Base-by-base conservation (phyloP, 2,329 filamentous ascomycete genomes). In the Penicillium fuscoglaucum region DNA sequence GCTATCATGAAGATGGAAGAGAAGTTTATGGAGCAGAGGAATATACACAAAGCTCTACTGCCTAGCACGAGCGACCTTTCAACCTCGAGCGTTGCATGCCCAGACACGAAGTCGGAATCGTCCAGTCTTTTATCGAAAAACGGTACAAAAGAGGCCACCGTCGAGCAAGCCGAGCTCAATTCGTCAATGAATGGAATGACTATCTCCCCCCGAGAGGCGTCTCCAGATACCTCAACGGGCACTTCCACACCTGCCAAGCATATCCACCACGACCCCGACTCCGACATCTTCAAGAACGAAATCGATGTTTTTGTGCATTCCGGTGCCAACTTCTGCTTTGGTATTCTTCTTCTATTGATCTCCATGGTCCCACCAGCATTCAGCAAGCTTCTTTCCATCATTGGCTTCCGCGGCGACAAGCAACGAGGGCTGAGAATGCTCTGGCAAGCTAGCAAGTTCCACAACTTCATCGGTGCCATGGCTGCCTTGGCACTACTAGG, bases 341-440 rank as follows among this genome's bases (percentile, higher is more conserved):
- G 95, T 3, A 83, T 96, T 33, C 78, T 98, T 1, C 83, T 96
- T 15, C 82, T 98, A 1, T 82, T 98, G 54, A 87, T 98, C n/a
- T 96, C 91, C 13, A 89, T 98, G 79, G 87, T 98, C 0, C 96
- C 95, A 0, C 95, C 95, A 0, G 86, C 93, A 0, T 96, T 98
- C 74, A 89, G 86, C n/a, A 89, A 87, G 56, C 83, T 99, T 1
- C 82, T 98, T 4, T 90, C 88, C 59, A 88, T 98, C 43, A 89
- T 97, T 31, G 95, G 95, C 1, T 98, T 98, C 77, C 87, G 86
- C 61, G 95, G 95, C 33, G 93, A 98, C 72, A 88, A 93, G 44
- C 86, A 91, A 61, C 84, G 88, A 40, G 95, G 93, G 10, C 82
- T 97, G 33, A 82, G 84, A 40, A 89, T 97, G 85, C 85, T 99